Percentiles rank a stretch among this genome's conserved stretches.
Conservation (phyloP, 2,329 filamentous ascomycete species). For the Sordariomycetes sp. region DNA sequence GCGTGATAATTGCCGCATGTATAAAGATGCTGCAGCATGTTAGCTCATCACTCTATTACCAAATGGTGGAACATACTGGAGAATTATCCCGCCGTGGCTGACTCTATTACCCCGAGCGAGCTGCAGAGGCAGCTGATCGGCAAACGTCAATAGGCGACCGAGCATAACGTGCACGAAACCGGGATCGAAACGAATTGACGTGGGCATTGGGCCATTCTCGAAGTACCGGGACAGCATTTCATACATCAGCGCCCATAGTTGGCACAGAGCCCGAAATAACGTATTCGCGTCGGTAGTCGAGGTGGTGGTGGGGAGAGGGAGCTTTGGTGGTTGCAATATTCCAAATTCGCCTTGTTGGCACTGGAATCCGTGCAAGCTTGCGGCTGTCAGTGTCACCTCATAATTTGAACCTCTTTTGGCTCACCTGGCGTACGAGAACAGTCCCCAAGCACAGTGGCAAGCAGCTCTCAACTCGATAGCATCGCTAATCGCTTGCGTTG, state of each 20-base stretch:
- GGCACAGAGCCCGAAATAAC: conserved; percentile 1
- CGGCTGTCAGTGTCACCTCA: no score
- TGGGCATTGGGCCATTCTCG: neutral
- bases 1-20: conserved; percentile 4
- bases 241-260: conserved; percentile 4
- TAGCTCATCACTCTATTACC: neutral
- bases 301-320: neutral
- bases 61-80: conserved; percentile 4
- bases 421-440: conserved; percentile 6
- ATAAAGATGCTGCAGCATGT: conserved; percentile 4
- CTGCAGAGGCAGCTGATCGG: conserved; percentile 2
- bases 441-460: conserved; percentile 6
- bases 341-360: conserved; percentile 4
- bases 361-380: conserved; percentile 4
- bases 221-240: conserved; percentile 2
- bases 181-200: neutral
- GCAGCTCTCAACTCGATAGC: conserved; percentile 1
- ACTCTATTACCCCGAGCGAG: conserved; percentile 5
- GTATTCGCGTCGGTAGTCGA: neutral
- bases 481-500: neutral
- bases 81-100: conserved; percentile 5
- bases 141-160: conserved; percentile 2
- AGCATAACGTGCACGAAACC: conserved; percentile 2
- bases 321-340: neutral
- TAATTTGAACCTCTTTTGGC: neutral